These are phyloP conservation scores for Coprinellus aureogranulatus DNA, from an alignment of 768 basidiomycete genomes.

Conservation along the genomic window DNA sequence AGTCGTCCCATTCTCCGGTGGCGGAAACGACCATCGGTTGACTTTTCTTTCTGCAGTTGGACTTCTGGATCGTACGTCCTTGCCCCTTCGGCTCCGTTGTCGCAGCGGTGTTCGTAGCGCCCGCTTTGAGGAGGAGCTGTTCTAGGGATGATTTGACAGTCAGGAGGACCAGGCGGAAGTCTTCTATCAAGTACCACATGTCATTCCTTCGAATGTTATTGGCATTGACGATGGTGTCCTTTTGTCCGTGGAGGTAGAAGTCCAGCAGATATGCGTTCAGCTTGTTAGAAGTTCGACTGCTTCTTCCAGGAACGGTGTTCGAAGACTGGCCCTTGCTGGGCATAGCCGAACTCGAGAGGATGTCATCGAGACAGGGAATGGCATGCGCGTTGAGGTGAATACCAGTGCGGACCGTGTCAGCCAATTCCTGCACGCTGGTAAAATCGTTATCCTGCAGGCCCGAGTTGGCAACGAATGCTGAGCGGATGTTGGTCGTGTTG, in stretches of 20 bases:
- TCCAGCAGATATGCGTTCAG: conserved; percentile 69
- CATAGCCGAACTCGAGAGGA: conserved; percentile 11
- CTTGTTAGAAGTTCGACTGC: conserved; percentile 12
- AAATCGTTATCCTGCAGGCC: conserved; percentile 58
- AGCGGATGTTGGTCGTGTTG: conserved; percentile 43
- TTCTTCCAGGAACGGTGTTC: not conserved
- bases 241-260: conserved; percentile 67
- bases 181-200: conserved; percentile 63
- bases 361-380: conserved; percentile 51
- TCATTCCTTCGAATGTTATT: conserved; percentile 61
- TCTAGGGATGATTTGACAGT: conserved; percentile 50
- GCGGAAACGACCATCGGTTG: too few relatives aligned
- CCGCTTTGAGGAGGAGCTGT: conserved; percentile 35
- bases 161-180: conserved; percentile 51
- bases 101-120: conserved; percentile 3
- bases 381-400: conserved; percentile 57
- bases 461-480: conserved; percentile 65
- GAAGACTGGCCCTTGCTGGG: not conserved
- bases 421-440: conserved; percentile 48
- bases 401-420: conserved; percentile 48
- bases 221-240: conserved; percentile 41
- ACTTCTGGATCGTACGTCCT: not conserved
- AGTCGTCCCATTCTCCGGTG: too few relatives aligned
- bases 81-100: conserved; percentile 4
- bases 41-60: not conserved